These are phyloP conservation scores for Raffaelea deltoideospora DNA, from an alignment of 2,329 filamentous ascomycete genomes.

Conservation along the genomic window DNA sequence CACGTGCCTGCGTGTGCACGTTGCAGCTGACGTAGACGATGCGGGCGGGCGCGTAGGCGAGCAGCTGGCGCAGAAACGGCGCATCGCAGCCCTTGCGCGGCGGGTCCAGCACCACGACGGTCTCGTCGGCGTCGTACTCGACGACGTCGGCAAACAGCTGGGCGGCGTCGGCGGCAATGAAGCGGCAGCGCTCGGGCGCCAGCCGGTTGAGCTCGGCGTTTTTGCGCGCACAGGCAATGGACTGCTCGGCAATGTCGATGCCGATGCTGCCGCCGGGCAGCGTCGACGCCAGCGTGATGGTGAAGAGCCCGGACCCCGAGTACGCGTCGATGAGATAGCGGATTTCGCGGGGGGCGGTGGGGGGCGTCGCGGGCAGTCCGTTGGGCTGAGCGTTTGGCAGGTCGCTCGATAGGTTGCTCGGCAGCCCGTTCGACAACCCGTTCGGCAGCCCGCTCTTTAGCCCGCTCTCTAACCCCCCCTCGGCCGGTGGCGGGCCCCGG, in stretches of 20 bases:
- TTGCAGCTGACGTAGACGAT: slow-evolving; percentile 96
- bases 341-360: slow-evolving; percentile 31
- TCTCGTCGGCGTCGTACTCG: slow-evolving; percentile 59
- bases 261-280: slow-evolving; percentile 73
- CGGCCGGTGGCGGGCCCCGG: slow-evolving; percentile 27
- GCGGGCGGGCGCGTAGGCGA: slow-evolving; percentile 60
- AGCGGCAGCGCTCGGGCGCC: slow-evolving; percentile 51
- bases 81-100: slow-evolving; percentile 88
- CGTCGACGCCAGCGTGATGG: slow-evolving; percentile 72
- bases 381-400: too few species aligned
- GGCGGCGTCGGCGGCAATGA: slow-evolving; percentile 79
- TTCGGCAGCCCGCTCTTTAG: too few species aligned
- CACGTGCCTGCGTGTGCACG: slow-evolving; percentile 90
- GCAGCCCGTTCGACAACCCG: slow-evolving; percentile 16
- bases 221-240: slow-evolving; percentile 60
- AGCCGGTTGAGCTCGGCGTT: slow-evolving; percentile 72
- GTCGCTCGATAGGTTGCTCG: too few species aligned
- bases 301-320: slow-evolving; percentile 94
- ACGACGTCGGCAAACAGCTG: slow-evolving; percentile 61
- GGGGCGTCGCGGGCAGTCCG: slow-evolving; percentile 16
- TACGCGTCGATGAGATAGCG: slow-evolving; percentile 94
- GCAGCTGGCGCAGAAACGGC: slow-evolving; percentile 66
- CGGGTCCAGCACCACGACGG: slow-evolving; percentile 91
- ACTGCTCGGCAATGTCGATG: slow-evolving; percentile 73
- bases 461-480: too few species aligned